These are phyloP conservation scores for Fusarium anthophilum DNA, from an alignment of 2,329 filamentous ascomycete species.

Conservation along the genomic window DNA sequence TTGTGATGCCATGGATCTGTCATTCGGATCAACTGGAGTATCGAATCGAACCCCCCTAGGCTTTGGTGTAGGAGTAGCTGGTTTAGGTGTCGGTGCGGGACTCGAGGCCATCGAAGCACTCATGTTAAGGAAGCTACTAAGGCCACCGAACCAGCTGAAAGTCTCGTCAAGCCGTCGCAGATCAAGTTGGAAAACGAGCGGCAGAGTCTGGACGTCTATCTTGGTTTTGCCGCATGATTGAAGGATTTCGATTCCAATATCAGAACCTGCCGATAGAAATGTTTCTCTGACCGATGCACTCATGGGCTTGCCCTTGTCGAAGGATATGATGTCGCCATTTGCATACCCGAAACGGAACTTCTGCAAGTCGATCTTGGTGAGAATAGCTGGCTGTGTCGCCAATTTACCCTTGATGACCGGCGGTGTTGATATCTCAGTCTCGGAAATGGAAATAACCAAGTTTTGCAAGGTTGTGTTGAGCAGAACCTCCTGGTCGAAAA, in stretches of 20 bases:
- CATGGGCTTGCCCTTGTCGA: conserved; percentile 67
- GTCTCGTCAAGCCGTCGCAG: conserved; percentile 85
- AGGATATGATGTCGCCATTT: conserved; percentile 70
- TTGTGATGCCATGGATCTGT: conserved; percentile 56
- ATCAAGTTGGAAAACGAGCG: conserved; percentile 79
- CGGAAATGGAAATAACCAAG: conserved; percentile 47
- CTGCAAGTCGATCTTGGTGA: conserved; percentile 58
- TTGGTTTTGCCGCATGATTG: conserved; percentile 56
- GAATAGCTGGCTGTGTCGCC: conserved; percentile 42
- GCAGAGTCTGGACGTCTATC: conserved; percentile 78
- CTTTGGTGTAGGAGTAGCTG: conserved; percentile 54
- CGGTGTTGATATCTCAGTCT: conserved; percentile 24
- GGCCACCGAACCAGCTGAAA: conserved; percentile 86
- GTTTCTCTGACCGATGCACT: conserved; percentile 67
- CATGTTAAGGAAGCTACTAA: conserved; percentile 90
- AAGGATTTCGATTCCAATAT: conserved; percentile 64
- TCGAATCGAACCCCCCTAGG: conserved; percentile 68
- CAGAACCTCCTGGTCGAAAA: conserved; percentile 60
- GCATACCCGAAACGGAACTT: conserved; percentile 71
- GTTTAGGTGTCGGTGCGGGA: conserved; percentile 59
- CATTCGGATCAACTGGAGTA: conserved; percentile 59
- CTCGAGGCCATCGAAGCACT: conserved; percentile 84
- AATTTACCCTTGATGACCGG: conserved; percentile 16
- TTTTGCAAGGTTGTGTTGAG: conserved; percentile 61
- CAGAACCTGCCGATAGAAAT: conserved; percentile 65